phyloP scores from a whole-genome alignment of 495 filamentous ascomycete species.

The Trichoderma parareesei region DNA sequence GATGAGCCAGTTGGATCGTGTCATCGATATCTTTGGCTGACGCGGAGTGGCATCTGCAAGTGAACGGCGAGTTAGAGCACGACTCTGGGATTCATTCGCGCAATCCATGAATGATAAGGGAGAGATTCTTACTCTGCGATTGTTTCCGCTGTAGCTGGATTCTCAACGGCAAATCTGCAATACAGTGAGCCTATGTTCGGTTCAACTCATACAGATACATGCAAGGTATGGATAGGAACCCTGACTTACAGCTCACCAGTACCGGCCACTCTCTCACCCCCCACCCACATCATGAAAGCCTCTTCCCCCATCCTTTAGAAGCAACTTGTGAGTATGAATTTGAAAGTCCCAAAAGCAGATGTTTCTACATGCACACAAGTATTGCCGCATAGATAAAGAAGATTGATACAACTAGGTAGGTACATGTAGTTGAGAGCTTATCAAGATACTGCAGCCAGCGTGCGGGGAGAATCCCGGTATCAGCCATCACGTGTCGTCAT shows the following conservation, averaged over 20 bases:
- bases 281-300: conserved; percentile 25
- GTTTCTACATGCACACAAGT: too few relatives aligned
- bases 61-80: background rate
- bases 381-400: background rate
- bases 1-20: conserved; percentile 38
- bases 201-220: background rate
- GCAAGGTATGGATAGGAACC: background rate
- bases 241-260: background rate
- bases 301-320: background rate
- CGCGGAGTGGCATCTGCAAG: conserved; percentile 41
- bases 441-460: background rate
- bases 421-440: background rate
- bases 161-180: background rate
- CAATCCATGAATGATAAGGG: background rate
- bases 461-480: conserved; percentile 3
- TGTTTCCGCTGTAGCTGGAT: background rate
- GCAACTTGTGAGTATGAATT: too few relatives aligned
- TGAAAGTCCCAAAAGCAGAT: too few relatives aligned
- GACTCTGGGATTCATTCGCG: too few relatives aligned
- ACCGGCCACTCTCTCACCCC: conserved; percentile 20
- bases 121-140: background rate
- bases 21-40: conserved; percentile 37
- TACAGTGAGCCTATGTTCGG: background rate
- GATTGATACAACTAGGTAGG: too few relatives aligned
- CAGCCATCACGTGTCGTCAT: conserved; percentile 5